Conservation (phyloP, 257 asterid genomes). For the Echites panduratus region DNA sequence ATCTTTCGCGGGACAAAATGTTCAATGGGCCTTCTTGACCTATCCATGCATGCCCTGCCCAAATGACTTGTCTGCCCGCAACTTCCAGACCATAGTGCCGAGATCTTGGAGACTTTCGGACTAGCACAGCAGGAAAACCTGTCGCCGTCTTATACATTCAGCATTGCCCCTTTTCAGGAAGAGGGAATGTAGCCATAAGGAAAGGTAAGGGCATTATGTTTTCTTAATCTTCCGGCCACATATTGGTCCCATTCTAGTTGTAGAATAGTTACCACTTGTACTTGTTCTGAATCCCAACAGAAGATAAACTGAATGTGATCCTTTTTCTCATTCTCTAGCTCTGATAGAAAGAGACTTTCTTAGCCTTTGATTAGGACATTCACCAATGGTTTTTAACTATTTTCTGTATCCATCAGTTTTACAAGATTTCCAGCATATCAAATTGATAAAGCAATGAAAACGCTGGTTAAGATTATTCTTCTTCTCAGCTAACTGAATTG, state of each 20-base stretch:
- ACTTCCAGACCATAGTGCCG: background rate
- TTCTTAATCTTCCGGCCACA: background rate
- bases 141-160: background rate
- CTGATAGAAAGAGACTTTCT: background rate
- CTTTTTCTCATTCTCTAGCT: background rate
- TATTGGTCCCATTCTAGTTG: background rate
- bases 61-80: conserved; percentile 27
- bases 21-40: conserved; percentile 9
- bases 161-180: conserved; percentile 30
- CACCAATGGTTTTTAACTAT: background rate
- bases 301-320: background rate
- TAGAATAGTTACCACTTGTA: background rate
- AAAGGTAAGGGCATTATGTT: conserved; percentile 31
- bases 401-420: conserved; percentile 6
- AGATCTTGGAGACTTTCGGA: background rate
- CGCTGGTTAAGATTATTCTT: background rate
- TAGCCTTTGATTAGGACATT: background rate
- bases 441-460: background rate
- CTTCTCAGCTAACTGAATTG: background rate
- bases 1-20: conserved; percentile 19
- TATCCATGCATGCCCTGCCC: too few species aligned
- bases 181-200: conserved; percentile 34
- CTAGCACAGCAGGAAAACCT: conserved; percentile 9
- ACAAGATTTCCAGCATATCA: conserved; percentile 6
- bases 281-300: background rate